A percentile compares a stretch with the other conserved stretches of the same genome.
Evolutionary conservation across 2,329 filamentous ascomycete species (phyloP).

Genomic region (Alternaria brassicae): DNA sequence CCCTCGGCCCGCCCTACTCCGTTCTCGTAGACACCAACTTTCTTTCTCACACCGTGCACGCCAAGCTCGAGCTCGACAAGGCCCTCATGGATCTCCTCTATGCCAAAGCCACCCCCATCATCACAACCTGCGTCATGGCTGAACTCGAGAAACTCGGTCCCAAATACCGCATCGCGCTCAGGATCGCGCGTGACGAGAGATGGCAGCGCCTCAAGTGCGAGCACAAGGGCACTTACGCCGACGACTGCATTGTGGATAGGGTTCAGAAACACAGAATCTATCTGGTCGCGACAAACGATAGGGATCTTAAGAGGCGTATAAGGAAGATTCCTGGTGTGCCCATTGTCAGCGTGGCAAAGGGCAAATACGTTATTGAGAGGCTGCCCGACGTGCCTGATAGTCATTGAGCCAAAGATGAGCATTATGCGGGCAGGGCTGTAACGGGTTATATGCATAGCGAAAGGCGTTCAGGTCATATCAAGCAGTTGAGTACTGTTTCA

Average conservation of each 20-base stretch:
- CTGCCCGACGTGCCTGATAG: constrained; percentile 81
- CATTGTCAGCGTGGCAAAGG: constrained; percentile 81
- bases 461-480: constrained; percentile 8
- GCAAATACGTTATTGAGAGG: constrained; percentile 94
- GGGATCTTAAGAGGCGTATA: constrained; percentile 73
- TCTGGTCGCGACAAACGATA: constrained; percentile 61
- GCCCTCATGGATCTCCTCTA: constrained; percentile 94
- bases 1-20: constrained; percentile 81
- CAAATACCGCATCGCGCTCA: constrained; percentile 85
- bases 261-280: constrained; percentile 58
- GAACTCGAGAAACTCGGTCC: constrained; percentile 86
- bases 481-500: neutral
- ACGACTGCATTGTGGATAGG: constrained; percentile 64
- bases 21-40: constrained; percentile 62
- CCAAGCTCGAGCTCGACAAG: constrained; percentile 86
- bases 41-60: constrained; percentile 77
- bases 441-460: constrained; percentile 15
- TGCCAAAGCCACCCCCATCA: constrained; percentile 87
- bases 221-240: constrained; percentile 86
- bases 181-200: constrained; percentile 86
- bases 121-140: constrained; percentile 78
- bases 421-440: neutral
- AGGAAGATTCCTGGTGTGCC: constrained; percentile 82
- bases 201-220: constrained; percentile 88
- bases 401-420: constrained; percentile 14